Percentiles rank a stretch among this genome's conserved stretches.
Evolutionary conservation across 129 eudicot genomes (phyloP).

Genomic region (Artemisia argyi): DNA sequence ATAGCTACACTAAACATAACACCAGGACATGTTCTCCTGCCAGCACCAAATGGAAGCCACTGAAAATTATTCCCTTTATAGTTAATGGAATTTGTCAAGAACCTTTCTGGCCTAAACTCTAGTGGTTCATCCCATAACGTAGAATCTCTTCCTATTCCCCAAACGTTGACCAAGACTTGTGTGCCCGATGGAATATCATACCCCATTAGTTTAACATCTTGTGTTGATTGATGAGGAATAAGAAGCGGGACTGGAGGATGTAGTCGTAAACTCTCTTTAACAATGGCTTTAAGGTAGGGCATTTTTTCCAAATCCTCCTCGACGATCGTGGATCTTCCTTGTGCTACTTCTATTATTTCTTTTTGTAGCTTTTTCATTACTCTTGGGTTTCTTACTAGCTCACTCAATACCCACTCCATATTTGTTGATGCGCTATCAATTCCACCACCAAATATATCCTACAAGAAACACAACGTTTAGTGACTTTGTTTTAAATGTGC

Average conservation of each 20-base stretch:
- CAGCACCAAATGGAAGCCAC: constrained; percentile 28
- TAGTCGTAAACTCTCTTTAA: constrained; percentile 13
- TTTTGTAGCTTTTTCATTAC: constrained; percentile 18
- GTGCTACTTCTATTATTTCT: constrained; percentile 11
- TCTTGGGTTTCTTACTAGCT: constrained; percentile 24
- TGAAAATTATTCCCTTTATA: constrained; percentile 5
- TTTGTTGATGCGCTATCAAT: constrained; percentile 6
- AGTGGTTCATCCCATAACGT: constrained; percentile 10
- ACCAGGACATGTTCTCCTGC: constrained; percentile 19
- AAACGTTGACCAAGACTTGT: constrained; percentile 19
- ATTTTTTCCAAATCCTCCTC: constrained; percentile 16
- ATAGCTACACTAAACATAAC: neutral
- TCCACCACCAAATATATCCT: constrained; percentile 19
- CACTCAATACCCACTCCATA: constrained; percentile 16
- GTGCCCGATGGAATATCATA: constrained; percentile 13
- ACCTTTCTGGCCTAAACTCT: constrained; percentile 15
- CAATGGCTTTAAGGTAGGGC: constrained; percentile 20
- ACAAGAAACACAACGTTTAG: neutral
- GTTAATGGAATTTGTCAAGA: constrained; percentile 3
- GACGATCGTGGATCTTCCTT: neutral
- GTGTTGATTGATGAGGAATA: neutral
- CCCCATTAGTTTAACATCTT: constrained; percentile 20
- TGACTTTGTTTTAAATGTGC: too few relatives aligned
- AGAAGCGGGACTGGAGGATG: constrained; percentile 20
- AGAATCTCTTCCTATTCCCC: constrained; percentile 20